A percentile compares a stretch with the other conserved stretches of the same genome.
These are phyloP conservation scores for Cetraspora pellucida DNA, from an alignment of 192 early-diverging fungal genomes.

Conservation along the genomic window DNA sequence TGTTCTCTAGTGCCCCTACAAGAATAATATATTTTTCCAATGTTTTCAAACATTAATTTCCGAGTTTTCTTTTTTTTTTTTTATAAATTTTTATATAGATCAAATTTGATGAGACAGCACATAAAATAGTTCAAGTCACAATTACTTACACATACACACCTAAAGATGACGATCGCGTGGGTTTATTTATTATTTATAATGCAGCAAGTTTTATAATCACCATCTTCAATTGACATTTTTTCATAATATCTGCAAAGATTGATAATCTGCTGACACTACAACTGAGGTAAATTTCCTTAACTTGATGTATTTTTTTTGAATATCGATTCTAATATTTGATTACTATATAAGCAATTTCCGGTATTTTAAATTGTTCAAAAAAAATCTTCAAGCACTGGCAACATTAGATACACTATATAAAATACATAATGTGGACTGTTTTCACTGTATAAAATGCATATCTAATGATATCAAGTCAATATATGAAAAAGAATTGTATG, in stretches of 20 bases:
- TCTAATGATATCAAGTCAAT: constrained; percentile 17
- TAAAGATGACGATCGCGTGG: background rate
- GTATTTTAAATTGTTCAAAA: constrained; percentile 20
- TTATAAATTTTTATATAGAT: background rate
- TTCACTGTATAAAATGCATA: constrained; percentile 15
- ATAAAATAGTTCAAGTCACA: constrained; percentile 1
- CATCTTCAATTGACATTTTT: background rate
- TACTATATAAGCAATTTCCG: background rate
- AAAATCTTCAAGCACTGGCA: constrained; percentile 15
- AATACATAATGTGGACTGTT: constrained; percentile 11
- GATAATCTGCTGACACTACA: constrained; percentile 26
- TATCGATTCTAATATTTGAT: background rate
- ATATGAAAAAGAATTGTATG: constrained; percentile 30
- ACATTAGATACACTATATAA: constrained; percentile 14
- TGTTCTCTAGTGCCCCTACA: no score
- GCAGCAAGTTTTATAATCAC: background rate
- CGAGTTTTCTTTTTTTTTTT: background rate
- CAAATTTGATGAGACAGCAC: constrained; percentile 4
- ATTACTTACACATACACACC: background rate
- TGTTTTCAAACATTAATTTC: background rate
- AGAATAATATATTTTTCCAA: no score
- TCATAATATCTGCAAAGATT: constrained; percentile 5
- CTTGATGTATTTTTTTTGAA: background rate
- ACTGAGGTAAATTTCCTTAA: constrained; percentile 21
- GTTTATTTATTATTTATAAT: background rate